These are phyloP conservation scores for Aquilaria yunnanensis DNA, from an alignment of 345 rosid species.

Conservation along the genomic window DNA sequence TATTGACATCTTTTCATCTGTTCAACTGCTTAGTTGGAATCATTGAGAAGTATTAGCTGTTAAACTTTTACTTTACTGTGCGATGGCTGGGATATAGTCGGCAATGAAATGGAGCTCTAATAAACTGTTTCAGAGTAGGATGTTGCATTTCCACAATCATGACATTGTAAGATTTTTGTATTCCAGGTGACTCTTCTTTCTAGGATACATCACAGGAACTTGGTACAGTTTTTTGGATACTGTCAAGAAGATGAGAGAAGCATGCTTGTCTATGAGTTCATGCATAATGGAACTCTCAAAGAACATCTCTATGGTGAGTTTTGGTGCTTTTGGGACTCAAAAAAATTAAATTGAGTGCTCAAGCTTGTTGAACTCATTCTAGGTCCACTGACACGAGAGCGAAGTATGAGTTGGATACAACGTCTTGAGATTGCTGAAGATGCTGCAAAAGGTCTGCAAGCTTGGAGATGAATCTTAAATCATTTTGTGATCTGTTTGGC, in stretches of 20 bases:
- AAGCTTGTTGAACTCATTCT: constrained; percentile 3
- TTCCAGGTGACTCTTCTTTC: constrained; percentile 87
- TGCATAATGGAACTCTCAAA: constrained; percentile 97
- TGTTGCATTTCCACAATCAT: too few species aligned
- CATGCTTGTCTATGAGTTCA: constrained; percentile 90
- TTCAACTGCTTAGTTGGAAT: too few species aligned
- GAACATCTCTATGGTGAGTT: constrained; percentile 92
- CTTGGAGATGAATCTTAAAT: not conserved
- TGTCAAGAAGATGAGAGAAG: constrained; percentile 92
- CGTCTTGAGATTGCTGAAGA: constrained; percentile 98
- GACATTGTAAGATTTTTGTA: constrained; percentile 1
- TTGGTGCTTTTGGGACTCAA: not conserved
- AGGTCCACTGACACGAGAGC: constrained; percentile 59
- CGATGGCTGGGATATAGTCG: too few species aligned
- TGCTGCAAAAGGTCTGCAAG: constrained; percentile 68
- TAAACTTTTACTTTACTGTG: too few species aligned
- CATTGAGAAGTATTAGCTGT: too few species aligned
- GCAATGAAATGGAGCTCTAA: too few species aligned
- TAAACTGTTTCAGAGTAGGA: too few species aligned
- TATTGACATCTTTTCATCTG: too few species aligned
- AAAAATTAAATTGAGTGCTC: constrained; percentile 8
- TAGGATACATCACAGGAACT: constrained; percentile 97
- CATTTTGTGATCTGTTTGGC: not conserved
- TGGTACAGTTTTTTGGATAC: constrained; percentile 95
- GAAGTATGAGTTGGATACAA: constrained; percentile 75